phyloP scores from a whole-genome alignment of 805 yeast genomes.

The Suhomyces xylopsoci region DNA sequence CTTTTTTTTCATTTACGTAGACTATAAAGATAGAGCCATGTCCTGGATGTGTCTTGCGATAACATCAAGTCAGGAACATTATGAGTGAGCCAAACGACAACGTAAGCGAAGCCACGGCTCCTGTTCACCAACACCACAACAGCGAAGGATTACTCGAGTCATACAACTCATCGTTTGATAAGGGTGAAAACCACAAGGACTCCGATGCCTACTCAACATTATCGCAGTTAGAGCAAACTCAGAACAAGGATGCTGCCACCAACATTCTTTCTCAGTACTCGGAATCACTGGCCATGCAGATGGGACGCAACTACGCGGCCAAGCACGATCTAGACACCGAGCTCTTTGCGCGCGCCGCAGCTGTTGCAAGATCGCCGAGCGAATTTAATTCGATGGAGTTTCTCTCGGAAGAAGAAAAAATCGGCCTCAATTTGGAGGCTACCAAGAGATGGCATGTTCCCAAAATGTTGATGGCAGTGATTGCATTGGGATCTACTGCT shows the following conservation, averaged over 20 bases:
- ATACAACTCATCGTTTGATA: slow-evolving; percentile 10
- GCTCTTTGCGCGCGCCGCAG: slow-evolving; percentile 59
- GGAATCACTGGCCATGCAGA: slow-evolving; percentile 60
- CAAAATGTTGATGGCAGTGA: slow-evolving; percentile 49
- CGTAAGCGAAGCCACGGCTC: background rate
- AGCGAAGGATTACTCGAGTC: slow-evolving; percentile 13
- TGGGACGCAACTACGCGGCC: slow-evolving; percentile 66
- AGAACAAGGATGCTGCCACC: slow-evolving; percentile 20
- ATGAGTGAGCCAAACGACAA: background rate
- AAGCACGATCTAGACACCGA: slow-evolving; percentile 56
- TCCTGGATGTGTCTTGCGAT: background rate
- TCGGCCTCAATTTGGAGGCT: slow-evolving; percentile 48
- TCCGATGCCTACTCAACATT: slow-evolving; percentile 17
- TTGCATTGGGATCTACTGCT: slow-evolving; percentile 62
- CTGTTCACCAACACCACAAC: background rate
- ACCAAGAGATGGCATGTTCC: slow-evolving; percentile 43
- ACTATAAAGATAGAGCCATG: background rate
- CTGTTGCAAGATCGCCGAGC: slow-evolving; percentile 55
- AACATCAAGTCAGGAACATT: background rate
- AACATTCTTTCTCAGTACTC: slow-evolving; percentile 57
- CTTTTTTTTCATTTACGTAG: background rate
- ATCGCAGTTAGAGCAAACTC: slow-evolving; percentile 18
- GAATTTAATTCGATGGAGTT: slow-evolving; percentile 57
- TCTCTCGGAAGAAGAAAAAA: slow-evolving; percentile 41
- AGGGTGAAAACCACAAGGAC: slow-evolving; percentile 9